Evolutionary conservation across 768 basidiomycete species (phyloP), one percentile per base, ranked within the genome.

Genomic region (Gelatoporia subvermispora): DNA sequence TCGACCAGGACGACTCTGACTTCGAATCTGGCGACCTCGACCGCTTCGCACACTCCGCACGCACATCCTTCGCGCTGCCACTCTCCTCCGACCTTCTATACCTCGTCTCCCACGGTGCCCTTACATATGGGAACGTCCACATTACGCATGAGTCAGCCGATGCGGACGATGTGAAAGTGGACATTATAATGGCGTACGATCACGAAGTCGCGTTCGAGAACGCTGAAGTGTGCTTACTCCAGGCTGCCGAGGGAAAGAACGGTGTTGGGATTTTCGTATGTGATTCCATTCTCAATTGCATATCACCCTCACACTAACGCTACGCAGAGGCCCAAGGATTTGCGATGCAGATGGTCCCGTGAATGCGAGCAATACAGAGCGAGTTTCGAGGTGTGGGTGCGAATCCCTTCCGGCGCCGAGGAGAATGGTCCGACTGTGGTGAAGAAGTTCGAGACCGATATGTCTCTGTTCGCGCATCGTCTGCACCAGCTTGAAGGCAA

Each of bases 211-310:
- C 38, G 11, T 47, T 56, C 17, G 50, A 52, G 8, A 48, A 47
- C n/a, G 52, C 61, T 3, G 37, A 45, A 18, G 58, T 63, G 8
- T 65, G 64, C 53, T 35, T 24, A 21, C 53, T 60, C 21, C 50
- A 48, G 18, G 55, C 56, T 5, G 45, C 41, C 11, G 51, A 47
- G 8, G 55, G 50, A 18, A 41, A 53, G 34, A 37, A 52, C 16
- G 67, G 67, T 11, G 52, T 68, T 10, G 67, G 65, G 1, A 60
- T 68, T 37, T 67, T 63, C 48, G 65, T 65, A 35, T 31, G 61
- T 56, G 3, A 38, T 22, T 22, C 17, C 8, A 15, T 25, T 16
- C n/a, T n/a, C n/a, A n/a, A n/a, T n/a, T n/a, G n/a, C n/a, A n/a
- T n/a, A n/a, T n/a, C n/a, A n/a, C n/a, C n/a, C n/a, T n/a, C n/a